phyloP scores from a whole-genome alignment of 2,329 filamentous ascomycete species.

The Penicillium sp. region DNA sequence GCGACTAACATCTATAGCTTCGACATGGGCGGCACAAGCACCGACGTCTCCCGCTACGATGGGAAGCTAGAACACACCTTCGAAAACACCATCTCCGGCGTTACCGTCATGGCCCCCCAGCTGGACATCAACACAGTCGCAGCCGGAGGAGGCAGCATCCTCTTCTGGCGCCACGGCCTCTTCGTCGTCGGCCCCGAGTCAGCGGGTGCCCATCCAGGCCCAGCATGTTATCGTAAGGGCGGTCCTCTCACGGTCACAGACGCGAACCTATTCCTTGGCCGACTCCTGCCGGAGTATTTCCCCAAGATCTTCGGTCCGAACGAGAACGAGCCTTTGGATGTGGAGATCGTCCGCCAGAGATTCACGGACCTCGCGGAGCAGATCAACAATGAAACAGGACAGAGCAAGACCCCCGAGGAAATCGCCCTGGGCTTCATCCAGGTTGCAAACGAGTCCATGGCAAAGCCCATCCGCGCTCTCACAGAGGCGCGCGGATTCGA shows the following conservation, averaged over 20 bases:
- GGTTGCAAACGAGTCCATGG: constrained; percentile 51
- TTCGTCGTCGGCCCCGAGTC: constrained; percentile 94
- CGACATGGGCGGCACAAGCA: constrained; percentile 94
- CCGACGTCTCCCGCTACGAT: constrained; percentile 84
- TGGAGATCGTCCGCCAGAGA: constrained; percentile 73
- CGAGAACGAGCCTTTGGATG: constrained; percentile 81
- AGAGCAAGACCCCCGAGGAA: constrained; percentile 48
- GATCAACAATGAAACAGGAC: constrained; percentile 57
- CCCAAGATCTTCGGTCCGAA: constrained; percentile 94
- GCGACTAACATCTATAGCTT: constrained; percentile 53
- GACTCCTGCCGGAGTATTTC: constrained; percentile 89
- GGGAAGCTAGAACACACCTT: constrained; percentile 93
- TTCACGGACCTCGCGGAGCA: constrained; percentile 74
- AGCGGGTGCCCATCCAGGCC: constrained; percentile 86
- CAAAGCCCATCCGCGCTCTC: constrained; percentile 80
- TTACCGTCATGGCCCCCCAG: constrained; percentile 89
- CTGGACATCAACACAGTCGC: constrained; percentile 95
- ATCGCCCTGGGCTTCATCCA: constrained; percentile 49
- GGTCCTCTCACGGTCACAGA: constrained; percentile 91
- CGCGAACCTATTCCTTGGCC: constrained; percentile 85
- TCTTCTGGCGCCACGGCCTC: constrained; percentile 87
- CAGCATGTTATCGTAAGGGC: constrained; percentile 90
- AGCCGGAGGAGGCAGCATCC: constrained; percentile 70
- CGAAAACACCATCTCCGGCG: constrained; percentile 91
- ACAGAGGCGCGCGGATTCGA: constrained; percentile 93